Base-by-base conservation (phyloP, 306 rosid genomes). In the Pyrus pyrifolia region DNA sequence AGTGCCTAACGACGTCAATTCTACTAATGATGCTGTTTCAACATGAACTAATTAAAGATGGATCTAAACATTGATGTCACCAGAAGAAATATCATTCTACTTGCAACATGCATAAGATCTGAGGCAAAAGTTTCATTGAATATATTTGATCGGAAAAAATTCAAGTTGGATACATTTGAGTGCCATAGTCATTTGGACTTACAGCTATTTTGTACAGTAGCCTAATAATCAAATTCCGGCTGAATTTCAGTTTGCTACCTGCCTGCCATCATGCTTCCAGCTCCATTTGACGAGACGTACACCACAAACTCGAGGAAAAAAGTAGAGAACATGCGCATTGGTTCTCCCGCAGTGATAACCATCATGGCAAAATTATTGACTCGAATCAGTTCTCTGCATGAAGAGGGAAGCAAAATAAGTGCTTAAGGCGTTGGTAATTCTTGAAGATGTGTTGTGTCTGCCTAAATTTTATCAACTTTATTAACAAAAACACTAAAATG, bases 381-480 rank as follows among this genome's bases (percentile, higher is more conserved):
- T 75, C 11, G 57, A 81, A 45, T 83, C 88, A 81, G 87, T 89
- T 72, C 79, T 87, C 97, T 88, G 91, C 80, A 60, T 18, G 45
- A 69, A 80, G 68, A 49, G 30, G 52, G 15, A 11, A 57, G 61
- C 59, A 61, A 2, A 23, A 22, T 40, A 40, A 35, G 11, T 22
- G 25, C 13, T 1, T 10, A 23, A 19, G 62, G 68, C 42, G 3
- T 42, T 5, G 2, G 21, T 33, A 45, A n/a, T 25, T 59, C 31
- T 9, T 42, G 23, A 44, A 7, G 4, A 15, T 13, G 38, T 2
- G 25, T 35, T 15, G 57, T 3, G 60, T 42, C 69, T 44, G 70
- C 45, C 29, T 38, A 64, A 31, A 11, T 17, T 73, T 58, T 19
- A 18, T 25, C 49, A 15, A 29, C 21, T 71, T 71, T 71, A 71